Percentiles rank a stretch among this genome's conserved stretches.
Conservation (phyloP, 1,139 yeast species). For the Taphrina confusa region DNA sequence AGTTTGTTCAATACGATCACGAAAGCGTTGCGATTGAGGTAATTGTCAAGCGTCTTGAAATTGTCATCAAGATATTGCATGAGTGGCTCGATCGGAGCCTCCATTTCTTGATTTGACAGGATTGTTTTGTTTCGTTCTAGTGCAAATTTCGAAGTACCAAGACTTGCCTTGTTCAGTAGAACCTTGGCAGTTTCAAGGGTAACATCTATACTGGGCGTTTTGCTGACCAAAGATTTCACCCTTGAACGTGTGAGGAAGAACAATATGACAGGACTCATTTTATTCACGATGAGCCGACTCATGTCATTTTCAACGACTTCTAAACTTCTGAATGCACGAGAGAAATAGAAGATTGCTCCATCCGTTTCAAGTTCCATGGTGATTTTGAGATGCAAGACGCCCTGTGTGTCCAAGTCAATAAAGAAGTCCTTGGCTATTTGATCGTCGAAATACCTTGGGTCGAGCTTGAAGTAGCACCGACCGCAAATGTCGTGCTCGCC, state of each 20-base stretch:
- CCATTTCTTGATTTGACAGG: constrained; percentile 56
- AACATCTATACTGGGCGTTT: constrained; percentile 20
- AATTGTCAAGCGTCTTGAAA: constrained; percentile 65
- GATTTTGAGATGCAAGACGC: constrained; percentile 62
- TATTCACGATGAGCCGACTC: constrained; percentile 66
- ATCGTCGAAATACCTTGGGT: constrained; percentile 64
- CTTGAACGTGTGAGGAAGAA: constrained; percentile 49
- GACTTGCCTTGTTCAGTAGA: constrained; percentile 30
- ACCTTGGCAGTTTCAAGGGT: constrained; percentile 32
- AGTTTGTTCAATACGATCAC: constrained; percentile 72
- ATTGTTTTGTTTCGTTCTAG: constrained; percentile 18
- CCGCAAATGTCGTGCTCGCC: constrained; percentile 71
- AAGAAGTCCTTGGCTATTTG: constrained; percentile 64
- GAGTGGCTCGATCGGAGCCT: constrained; percentile 70
- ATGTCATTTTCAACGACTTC: constrained; percentile 64
- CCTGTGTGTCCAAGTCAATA: constrained; percentile 68
- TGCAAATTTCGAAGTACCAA: not conserved
- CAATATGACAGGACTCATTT: constrained; percentile 54
- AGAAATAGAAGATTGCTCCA: constrained; percentile 77
- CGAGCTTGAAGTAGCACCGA: constrained; percentile 61
- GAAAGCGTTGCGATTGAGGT: constrained; percentile 60
- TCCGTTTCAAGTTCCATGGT: constrained; percentile 76
- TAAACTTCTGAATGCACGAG: constrained; percentile 69
- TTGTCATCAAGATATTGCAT: constrained; percentile 74
- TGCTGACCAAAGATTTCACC: constrained; percentile 9